phyloP scores from a whole-genome alignment of 306 rosid species.

The Gastrolobium bilobum region DNA sequence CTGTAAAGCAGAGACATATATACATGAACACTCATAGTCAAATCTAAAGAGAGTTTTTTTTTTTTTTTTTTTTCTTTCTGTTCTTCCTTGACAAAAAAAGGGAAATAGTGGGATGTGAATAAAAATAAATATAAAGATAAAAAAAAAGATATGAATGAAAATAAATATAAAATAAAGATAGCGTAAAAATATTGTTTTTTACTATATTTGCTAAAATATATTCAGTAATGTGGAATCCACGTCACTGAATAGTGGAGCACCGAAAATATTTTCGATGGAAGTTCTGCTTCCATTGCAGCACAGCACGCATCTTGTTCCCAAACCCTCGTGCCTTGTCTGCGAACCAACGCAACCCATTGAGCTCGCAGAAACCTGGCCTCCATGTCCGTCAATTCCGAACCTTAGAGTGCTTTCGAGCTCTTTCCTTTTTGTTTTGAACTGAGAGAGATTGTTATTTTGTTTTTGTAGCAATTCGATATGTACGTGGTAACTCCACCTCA shows the following conservation, averaged over 20 bases:
- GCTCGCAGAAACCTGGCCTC: slow-evolving; percentile 36
- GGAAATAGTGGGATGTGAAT: too few species aligned
- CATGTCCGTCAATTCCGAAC: slow-evolving; percentile 21
- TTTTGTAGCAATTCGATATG: slow-evolving; percentile 51
- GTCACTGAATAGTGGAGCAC: too few species aligned
- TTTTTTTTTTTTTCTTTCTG: too few species aligned
- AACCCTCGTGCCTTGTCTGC: slow-evolving; percentile 31
- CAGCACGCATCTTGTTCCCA: background rate
- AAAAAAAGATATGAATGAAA: too few species aligned
- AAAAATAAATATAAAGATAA: too few species aligned
- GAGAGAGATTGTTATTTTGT: background rate
- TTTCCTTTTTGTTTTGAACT: background rate
- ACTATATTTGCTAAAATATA: too few species aligned
- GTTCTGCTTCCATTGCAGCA: slow-evolving; percentile 30
- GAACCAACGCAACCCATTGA: slow-evolving; percentile 23
- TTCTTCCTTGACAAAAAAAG: too few species aligned
- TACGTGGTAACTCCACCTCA: slow-evolving; percentile 94
- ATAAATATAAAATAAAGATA: too few species aligned
- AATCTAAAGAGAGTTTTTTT: slow-evolving; percentile 12
- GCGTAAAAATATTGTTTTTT: too few species aligned
- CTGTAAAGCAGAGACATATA: slow-evolving; percentile 34
- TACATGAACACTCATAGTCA: background rate
- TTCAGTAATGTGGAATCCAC: too few species aligned
- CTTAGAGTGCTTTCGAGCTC: background rate
- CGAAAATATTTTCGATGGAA: too few species aligned